Base-by-base conservation (phyloP, 768 basidiomycete species). In the Cubamyces lactineus region DNA sequence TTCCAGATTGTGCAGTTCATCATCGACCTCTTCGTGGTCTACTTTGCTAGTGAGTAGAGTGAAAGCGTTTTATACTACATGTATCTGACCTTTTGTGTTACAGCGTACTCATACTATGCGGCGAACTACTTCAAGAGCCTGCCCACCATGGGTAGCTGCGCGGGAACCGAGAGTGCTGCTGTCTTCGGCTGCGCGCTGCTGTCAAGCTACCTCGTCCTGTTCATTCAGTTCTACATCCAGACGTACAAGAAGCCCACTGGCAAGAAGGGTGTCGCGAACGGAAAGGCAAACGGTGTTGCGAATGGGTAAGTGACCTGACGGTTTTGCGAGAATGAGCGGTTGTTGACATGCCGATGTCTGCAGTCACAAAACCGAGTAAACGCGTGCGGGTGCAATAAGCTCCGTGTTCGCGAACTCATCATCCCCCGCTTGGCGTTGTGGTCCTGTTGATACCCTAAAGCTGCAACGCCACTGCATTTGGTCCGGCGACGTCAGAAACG, bases 1-100 rank as follows among this genome's bases (percentile, higher is more conserved):
- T 90, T 99, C 89, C 97, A 99, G 79, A 99, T 99, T 69, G 83
- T 83, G 23, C 97, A 99, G 77, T 99, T 98, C 74, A 76, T 98
- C 65, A 87, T 98, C 71, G 96, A 99, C 77, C 78, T 99, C 19
- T 84, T 83, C 74, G 78, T 91, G 59, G 92, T 96, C 64, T 98
- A 97, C 82, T 97, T 96, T 68, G 97, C 93, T 72, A 95, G 96
- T 93, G 72, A 69, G 95, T 88, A 8, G 55, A 3, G 46, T 4
- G 26, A 5, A 57, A 38, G 59, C 28, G 47, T 41, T 2, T 8
- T 9, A 13, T 13, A 1, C 17, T 23, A 16, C 34, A 24, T 16
- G 30, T 13, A 7, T 43, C 50, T 48, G 28, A 46, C n/a, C 30
- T 5, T 23, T 42, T 39, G 46, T 28, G 9, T 28, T 50, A 9